These are phyloP conservation scores for Sphaerosporella brunnea DNA, from an alignment of 495 filamentous ascomycete genomes.

Conservation along the genomic window DNA sequence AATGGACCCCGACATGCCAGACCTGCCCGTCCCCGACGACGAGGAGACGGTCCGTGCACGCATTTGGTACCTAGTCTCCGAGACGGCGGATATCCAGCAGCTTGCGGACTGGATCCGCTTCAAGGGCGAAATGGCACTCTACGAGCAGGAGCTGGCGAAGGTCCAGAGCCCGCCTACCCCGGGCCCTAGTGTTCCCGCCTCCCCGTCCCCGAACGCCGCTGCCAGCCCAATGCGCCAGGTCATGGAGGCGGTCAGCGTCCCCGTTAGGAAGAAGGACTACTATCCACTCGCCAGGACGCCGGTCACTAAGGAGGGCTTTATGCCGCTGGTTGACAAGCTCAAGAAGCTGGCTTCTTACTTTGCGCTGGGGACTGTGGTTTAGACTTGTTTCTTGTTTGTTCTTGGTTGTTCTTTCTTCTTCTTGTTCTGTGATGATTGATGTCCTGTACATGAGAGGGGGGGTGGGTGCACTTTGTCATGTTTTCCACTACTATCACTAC, in stretches of 20 bases:
- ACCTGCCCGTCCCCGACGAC: conserved; percentile 14
- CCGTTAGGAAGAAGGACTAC: neutral
- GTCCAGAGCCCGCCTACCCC: neutral
- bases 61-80: conserved; percentile 18
- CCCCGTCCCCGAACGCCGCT: neutral
- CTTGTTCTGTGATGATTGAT: neutral
- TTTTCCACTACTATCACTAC: neutral
- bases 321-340: conserved; percentile 4
- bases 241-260: neutral
- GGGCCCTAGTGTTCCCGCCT: neutral
- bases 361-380: neutral
- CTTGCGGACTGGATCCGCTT: conserved; percentile 21
- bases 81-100: conserved; percentile 9
- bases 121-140: conserved; percentile 13
- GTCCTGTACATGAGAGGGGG: too few relatives aligned
- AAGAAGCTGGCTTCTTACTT: neutral
- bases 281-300: too few relatives aligned
- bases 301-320: conserved; percentile 1
- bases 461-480: neutral
- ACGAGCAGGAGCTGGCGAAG: conserved; percentile 4
- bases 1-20: conserved; percentile 28
- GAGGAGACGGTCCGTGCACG: conserved; percentile 10
- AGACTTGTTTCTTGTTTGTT: neutral
- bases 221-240: neutral
- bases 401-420: neutral